These are phyloP conservation scores for Stropharia rugosoannulata DNA, from an alignment of 768 basidiomycete species.

Conservation along the genomic window DNA sequence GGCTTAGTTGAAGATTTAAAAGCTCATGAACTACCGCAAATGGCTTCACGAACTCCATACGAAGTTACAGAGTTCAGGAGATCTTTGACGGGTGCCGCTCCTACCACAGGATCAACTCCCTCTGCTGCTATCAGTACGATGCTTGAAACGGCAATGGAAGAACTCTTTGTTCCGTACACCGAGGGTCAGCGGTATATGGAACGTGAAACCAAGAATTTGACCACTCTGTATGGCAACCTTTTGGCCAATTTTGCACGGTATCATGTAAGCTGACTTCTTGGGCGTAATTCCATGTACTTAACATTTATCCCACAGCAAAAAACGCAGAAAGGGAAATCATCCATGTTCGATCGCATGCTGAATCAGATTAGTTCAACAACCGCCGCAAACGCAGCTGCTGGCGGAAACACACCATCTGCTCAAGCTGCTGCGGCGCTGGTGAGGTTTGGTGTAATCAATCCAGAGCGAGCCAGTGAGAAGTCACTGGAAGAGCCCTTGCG, in stretches of 20 bases:
- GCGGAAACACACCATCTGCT: conserved; percentile 67
- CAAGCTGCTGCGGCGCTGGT: conserved; percentile 88
- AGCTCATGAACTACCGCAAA: conserved; percentile 78
- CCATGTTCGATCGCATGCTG: conserved; percentile 89
- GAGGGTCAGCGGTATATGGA: conserved; percentile 93
- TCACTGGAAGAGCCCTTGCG: conserved; percentile 65
- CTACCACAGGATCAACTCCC: conserved; percentile 42
- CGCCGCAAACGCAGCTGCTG: conserved; percentile 57
- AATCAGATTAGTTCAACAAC: conserved; percentile 83
- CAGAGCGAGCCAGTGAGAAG: conserved; percentile 49
- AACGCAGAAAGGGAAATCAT: conserved; percentile 67
- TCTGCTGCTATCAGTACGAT: conserved; percentile 71
- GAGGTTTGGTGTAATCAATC: conserved; percentile 82
- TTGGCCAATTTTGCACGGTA: conserved; percentile 79
- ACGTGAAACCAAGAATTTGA: conserved; percentile 82
- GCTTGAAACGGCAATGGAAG: conserved; percentile 96
- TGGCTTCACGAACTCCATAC: conserved; percentile 60
- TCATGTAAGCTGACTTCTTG: conserved; percentile 61
- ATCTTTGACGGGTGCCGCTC: conserved; percentile 46
- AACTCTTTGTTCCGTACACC: conserved; percentile 91
- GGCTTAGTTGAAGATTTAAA: conserved; percentile 88
- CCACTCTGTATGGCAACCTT: conserved; percentile 73
- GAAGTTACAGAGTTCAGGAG: conserved; percentile 63
- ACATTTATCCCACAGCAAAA: conserved; percentile 39
- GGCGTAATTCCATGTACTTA: not conserved